These are phyloP conservation scores for Eucalyptus curtisii DNA, from an alignment of 345 rosid genomes.

Conservation along the genomic window DNA sequence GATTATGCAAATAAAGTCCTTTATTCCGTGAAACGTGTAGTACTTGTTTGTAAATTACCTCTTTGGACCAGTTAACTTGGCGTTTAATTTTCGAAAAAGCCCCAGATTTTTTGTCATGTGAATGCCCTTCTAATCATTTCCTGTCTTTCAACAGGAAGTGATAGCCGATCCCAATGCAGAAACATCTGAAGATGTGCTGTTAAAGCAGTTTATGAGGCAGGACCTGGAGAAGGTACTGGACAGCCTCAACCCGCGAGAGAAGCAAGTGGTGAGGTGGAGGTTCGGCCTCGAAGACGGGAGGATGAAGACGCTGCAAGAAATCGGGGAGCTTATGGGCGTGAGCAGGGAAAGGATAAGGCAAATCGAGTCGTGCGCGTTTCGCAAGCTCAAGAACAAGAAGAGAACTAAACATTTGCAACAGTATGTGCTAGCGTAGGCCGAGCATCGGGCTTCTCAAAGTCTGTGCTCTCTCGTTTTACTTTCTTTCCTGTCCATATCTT, in stretches of 20 bases:
- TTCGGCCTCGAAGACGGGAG: constrained; percentile 89
- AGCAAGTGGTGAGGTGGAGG: constrained; percentile 73
- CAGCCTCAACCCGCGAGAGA: constrained; percentile 61
- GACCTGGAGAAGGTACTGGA: constrained; percentile 77
- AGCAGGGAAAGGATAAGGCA: constrained; percentile 95
- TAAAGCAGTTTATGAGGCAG: constrained; percentile 70
- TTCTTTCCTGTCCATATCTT: not conserved
- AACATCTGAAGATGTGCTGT: constrained; percentile 54
- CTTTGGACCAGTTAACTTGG: not conserved
- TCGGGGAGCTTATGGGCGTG: constrained; percentile 72
- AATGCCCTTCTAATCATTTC: not conserved
- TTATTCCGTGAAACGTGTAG: not conserved
- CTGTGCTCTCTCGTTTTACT: not conserved
- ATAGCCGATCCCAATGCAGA: constrained; percentile 72
- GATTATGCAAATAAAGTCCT: not conserved
- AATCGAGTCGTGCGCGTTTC: constrained; percentile 68
- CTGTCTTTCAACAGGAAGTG: constrained; percentile 43
- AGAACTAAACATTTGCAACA: constrained; percentile 70
- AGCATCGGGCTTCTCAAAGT: not conserved
- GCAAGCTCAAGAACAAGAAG: constrained; percentile 77
- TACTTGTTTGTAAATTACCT: not conserved
- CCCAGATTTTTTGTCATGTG: not conserved
- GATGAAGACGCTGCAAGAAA: constrained; percentile 88
- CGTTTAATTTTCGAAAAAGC: not conserved
- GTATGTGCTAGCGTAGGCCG: not conserved